Evolutionary conservation across 169 alveolate species (phyloP).

Genomic region (Plasmodium sp.): DNA sequence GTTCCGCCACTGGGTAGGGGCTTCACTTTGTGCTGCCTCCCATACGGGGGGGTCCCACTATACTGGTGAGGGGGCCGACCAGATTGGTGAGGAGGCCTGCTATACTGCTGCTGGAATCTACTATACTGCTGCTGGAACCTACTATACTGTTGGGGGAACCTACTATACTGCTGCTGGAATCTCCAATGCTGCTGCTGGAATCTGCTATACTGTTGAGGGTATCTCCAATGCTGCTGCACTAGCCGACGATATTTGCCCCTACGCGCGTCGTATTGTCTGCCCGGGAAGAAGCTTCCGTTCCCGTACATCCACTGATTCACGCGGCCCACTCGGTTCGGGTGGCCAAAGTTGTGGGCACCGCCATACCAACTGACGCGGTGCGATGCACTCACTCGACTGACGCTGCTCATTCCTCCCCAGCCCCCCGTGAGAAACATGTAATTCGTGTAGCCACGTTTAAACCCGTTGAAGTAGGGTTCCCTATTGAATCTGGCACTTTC

Average conservation of each 20-base stretch:
- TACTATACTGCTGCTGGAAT: too few species aligned
- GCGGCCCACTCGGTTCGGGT: neutral
- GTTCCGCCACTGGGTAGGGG: neutral
- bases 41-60: neutral
- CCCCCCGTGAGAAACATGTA: neutral
- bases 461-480: neutral
- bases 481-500: neutral
- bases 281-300: neutral
- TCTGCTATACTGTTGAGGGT: too few species aligned
- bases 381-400: neutral
- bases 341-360: neutral
- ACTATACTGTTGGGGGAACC: too few species aligned
- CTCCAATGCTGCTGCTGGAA: neutral
- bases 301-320: neutral
- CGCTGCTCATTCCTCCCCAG: neutral
- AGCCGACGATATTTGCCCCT: neutral
- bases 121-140: too few species aligned
- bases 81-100: too few species aligned
- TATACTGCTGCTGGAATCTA: too few species aligned
- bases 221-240: neutral
- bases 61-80: neutral
- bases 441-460: neutral
- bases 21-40: neutral
- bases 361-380: neutral
- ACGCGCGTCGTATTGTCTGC: neutral